These are phyloP conservation scores for Fusarium papillatum DNA, from an alignment of 2,329 filamentous ascomycete species.

Conservation along the genomic window DNA sequence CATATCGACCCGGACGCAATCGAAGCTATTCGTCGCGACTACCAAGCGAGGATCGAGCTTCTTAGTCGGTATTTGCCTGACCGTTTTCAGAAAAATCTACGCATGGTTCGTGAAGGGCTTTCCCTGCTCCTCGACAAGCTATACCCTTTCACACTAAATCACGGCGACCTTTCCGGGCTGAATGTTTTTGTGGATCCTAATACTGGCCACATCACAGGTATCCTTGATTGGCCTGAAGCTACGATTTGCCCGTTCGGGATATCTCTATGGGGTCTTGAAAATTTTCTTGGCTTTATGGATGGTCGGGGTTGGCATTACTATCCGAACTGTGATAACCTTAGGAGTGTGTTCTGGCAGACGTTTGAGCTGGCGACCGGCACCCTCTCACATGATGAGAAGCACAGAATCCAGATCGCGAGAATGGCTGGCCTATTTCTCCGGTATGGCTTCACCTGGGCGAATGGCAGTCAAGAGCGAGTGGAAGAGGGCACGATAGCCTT, in stretches of 20 bases:
- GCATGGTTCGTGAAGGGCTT: slow-evolving; percentile 1
- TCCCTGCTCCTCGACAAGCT: slow-evolving; percentile 24
- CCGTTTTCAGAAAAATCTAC: not conserved
- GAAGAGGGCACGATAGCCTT: not conserved
- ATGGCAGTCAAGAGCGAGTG: not conserved
- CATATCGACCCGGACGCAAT: too few relatives aligned
- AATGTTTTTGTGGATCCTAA: slow-evolving; percentile 45
- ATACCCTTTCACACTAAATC: slow-evolving; percentile 31
- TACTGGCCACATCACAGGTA: slow-evolving; percentile 45
- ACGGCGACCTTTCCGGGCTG: slow-evolving; percentile 45
- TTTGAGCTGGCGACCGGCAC: not conserved
- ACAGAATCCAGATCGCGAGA: not conserved
- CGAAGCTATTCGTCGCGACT: not conserved
- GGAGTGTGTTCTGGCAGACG: slow-evolving; percentile 22
- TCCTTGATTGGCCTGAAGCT: slow-evolving; percentile 48
- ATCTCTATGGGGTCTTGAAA: slow-evolving; percentile 45
- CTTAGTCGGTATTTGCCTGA: not conserved
- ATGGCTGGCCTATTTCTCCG: slow-evolving; percentile 4
- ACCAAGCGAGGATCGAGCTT: not conserved
- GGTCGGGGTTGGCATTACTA: slow-evolving; percentile 32
- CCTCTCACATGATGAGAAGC: not conserved
- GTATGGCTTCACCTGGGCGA: not conserved
- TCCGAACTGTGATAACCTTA: slow-evolving; percentile 5
- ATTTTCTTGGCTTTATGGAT: slow-evolving; percentile 35
- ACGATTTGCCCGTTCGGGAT: slow-evolving; percentile 46